Evolutionary conservation across 1,284 basidiomycete genomes (phyloP), one percentile per base, ranked within the genome.

Genomic region (Melampsora medusae): DNA sequence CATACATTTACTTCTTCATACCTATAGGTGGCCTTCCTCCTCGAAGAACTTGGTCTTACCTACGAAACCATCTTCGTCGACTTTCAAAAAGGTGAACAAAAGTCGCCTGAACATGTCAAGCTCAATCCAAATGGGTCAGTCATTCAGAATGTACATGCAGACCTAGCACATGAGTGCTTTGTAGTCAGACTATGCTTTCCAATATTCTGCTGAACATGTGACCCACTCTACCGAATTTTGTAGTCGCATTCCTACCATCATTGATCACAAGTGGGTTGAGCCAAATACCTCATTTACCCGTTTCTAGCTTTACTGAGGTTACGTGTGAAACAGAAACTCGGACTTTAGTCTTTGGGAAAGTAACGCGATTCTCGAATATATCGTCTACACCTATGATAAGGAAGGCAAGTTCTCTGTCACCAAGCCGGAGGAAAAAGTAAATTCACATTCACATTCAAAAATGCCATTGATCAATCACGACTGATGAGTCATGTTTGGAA

Each of bases 301-400:
- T 22, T 4, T 5, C 5, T 22, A 59, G 3, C 28, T 7, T 14
- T n/a, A 59, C n/a, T 22, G n/a, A 59, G 67, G 77, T 50, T 80
- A 80, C 69, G 62, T 56, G 2, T 35, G 9, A 66, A 65, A 70
- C 31, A 46, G 19, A 35, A 74, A 76, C 65, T 61, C 42, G 25
- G 78, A 79, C 49, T 78, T 79, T 49, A 60, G 38, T 67, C 61
- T 78, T 2, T 82, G 81, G 81, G 80, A 82, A 64, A 73, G 67
- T 0, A 79, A 80, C 19, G 81, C 81, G 1, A 81, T 80, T 48
- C 68, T 82, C 5, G 69, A 78, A 64, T 82, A 81, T 69, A 78
- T 82, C 2, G 78, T 72, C n/a, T 77, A 79, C 53, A 79, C 79
- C 74, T 80, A 82, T 64, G 81, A 81, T 73, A 76, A 79, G 60